Base-by-base conservation (phyloP, 495 filamentous ascomycete species). In the Penicillium silybi region DNA sequence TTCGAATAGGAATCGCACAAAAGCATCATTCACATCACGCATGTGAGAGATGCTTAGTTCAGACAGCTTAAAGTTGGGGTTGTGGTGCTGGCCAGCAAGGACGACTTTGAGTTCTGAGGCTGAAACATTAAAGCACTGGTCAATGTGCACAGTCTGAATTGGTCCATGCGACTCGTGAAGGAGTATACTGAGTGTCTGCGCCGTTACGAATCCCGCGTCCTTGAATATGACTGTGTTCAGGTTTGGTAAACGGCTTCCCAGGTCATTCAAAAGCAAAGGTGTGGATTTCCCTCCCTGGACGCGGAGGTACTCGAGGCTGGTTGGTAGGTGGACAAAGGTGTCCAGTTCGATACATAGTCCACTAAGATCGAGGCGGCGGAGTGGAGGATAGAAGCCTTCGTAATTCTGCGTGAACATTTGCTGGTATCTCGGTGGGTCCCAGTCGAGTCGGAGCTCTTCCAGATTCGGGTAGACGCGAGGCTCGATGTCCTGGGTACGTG, bases 361-460 rank as follows among this genome's bases (percentile, higher is more conserved):
- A 9, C 52, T 55, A 9, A 77, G 57, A 10, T 70, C 62, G 0
- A 77, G 44, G 15, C 47, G 55, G 15, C 67, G 65, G n/a, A 76
- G 56, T 15, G 52, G 52, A 11, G 63, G 44, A 38, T 54, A 43
- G 60, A 50, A 19, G 46, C 48, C 10, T 35, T 47, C 32, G 8
- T 37, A 52, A 50, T 29, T 15, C 11, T 45, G 15, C 10, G 23
- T 18, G 16, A 58, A 58, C n/a, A n/a, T 26, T 25, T 48, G 48
- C 4, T 55, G n/a, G 16, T 61, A 60, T 1, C 56, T 18, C 32
- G 56, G 42, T 7, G 65, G 64, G n/a, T 67, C 42, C 20, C 63
- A 70, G 23, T 62, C 50, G 8, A 76, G 57, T 11, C 62, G 53
- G 2, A 76, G 43, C 42, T 75, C 72, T 50, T 69, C 64, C 6